Percentiles rank a stretch among this genome's conserved stretches.
Conservation (phyloP, 352 stramenopile genomes). For the Pythium catenulatum region DNA sequence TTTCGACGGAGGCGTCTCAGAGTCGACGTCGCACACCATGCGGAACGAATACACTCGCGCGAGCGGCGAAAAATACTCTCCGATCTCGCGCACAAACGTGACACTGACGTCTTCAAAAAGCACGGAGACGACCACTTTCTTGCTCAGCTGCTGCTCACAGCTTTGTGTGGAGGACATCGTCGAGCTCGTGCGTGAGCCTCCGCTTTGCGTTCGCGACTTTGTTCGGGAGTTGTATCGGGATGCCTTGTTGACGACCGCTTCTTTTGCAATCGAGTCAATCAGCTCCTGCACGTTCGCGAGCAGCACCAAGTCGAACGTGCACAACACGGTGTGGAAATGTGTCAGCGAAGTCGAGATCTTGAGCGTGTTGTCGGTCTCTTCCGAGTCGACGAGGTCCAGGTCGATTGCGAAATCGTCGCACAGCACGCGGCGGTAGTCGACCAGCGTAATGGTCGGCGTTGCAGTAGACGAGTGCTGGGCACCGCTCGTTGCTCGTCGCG, state of each 20-base stretch:
- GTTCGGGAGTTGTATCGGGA: conserved; percentile 11
- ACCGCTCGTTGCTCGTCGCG: background rate
- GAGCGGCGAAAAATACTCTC: conserved; percentile 84
- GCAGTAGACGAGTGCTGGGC: background rate
- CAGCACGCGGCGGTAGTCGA: conserved; percentile 74
- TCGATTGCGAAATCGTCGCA: conserved; percentile 88
- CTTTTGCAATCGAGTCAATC: conserved; percentile 37
- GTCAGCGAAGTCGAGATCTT: conserved; percentile 80
- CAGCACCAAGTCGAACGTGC: conserved; percentile 78
- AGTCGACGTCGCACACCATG: conserved; percentile 79
- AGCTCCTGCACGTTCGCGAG: conserved; percentile 51
- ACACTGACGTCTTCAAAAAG: conserved; percentile 83
- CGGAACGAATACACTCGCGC: conserved; percentile 81
- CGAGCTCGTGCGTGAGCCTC: conserved; percentile 11
- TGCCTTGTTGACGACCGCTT: background rate
- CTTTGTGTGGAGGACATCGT: too few species aligned
- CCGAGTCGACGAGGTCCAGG: conserved; percentile 78
- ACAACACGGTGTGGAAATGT: conserved; percentile 84
- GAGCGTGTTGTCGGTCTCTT: conserved; percentile 65
- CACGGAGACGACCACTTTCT: conserved; percentile 70
- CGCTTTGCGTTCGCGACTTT: conserved; percentile 1
- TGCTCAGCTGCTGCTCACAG: conserved; percentile 22
- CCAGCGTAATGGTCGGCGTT: background rate
- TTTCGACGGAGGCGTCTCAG: conserved; percentile 48
- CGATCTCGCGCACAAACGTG: conserved; percentile 86